These are phyloP conservation scores for Pseudotulostoma volvatum DNA, from an alignment of 495 filamentous ascomycete species.

Conservation along the genomic window DNA sequence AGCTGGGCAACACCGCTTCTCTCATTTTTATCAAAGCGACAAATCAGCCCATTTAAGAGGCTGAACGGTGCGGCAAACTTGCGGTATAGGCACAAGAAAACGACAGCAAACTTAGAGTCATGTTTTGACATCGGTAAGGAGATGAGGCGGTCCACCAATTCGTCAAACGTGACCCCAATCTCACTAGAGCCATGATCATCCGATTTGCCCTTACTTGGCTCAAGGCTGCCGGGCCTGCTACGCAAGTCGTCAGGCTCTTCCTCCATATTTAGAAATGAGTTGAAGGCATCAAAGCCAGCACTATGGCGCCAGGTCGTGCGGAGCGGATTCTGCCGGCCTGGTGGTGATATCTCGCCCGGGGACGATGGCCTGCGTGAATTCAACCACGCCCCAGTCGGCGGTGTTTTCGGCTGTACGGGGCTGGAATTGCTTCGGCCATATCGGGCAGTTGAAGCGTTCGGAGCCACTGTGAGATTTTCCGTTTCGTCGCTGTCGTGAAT, in stretches of 20 bases:
- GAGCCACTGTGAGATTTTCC: conserved; percentile 20
- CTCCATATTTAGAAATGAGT: conserved; percentile 31
- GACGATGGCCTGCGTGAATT: conserved; percentile 20
- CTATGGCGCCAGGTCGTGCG: conserved; percentile 27
- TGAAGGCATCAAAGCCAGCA: conserved; percentile 24
- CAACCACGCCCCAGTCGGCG: conserved; percentile 21
- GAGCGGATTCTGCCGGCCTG: conserved; percentile 17
- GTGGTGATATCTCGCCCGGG: conserved; percentile 7
- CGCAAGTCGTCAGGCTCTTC: conserved; percentile 25
- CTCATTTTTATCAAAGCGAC: conserved; percentile 53
- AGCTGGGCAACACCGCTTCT: conserved; percentile 44
- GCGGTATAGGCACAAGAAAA: conserved; percentile 88
- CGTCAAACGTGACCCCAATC: conserved; percentile 60
- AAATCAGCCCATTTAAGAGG: conserved; percentile 56
- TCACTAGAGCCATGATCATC: conserved; percentile 25
- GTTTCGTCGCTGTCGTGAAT: conserved; percentile 21
- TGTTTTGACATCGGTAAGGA: conserved; percentile 65
- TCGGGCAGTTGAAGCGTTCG: conserved; percentile 18
- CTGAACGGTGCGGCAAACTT: conserved; percentile 74
- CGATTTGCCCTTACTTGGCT: conserved; percentile 16
- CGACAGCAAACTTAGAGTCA: conserved; percentile 68
- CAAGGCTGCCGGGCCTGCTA: conserved; percentile 17
- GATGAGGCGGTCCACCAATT: conserved; percentile 75
- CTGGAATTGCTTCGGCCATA: conserved; percentile 31
- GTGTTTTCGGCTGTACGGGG: conserved; percentile 29